Evolutionary conservation across 208 protist genomes (phyloP), one percentile per base, ranked within the genome.

Genomic region (Crithidia fasciculata): DNA sequence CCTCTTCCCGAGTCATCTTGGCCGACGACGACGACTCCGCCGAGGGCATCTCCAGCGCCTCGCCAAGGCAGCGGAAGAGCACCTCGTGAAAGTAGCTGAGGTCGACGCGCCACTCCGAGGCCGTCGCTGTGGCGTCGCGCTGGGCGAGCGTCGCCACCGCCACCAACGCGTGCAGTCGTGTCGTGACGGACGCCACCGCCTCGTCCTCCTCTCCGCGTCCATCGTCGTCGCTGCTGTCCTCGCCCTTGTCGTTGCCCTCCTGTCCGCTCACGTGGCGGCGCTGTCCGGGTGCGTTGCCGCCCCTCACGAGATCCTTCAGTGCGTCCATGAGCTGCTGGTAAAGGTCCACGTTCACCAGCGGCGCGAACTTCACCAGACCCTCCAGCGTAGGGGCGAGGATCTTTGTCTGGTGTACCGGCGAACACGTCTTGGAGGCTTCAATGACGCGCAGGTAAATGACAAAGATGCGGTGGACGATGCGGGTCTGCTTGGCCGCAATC

Each of bases 81-180:
- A 96, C 82, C 78, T 97, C 93, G 71, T 97, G 93, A 68, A 97
- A 97, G 84, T 95, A 96, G 83, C 91, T 96, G 47, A 97, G 88
- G 74, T 97, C 93, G 19, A 97, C 93, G 13, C 93, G 87, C 91
- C 93, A 97, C 70, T 97, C 89, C 37, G 82, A 77, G 15, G 81
- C 88, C 55, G 86, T 94, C 39, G 82, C 73, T 15, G 88, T 97
- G 49, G 89, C 89, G 64, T 97, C 93, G 65, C 85, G 81, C 71
- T 96, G 90, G n/a, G 91, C 91, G 7, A 97, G 72, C 13, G 93
- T 92, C 0, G 93, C 90, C 58, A 95, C 93, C 7, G 93, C 90
- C 39, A 97, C 90, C 58, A 97, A 84, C 40, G 93, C 90, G 73
- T 97, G 93, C 71, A 97, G 74, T 70, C 90, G 89, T 50, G 93